phyloP scores from a whole-genome alignment of 441 rosid genomes.

The Macaranga tanarius region DNA sequence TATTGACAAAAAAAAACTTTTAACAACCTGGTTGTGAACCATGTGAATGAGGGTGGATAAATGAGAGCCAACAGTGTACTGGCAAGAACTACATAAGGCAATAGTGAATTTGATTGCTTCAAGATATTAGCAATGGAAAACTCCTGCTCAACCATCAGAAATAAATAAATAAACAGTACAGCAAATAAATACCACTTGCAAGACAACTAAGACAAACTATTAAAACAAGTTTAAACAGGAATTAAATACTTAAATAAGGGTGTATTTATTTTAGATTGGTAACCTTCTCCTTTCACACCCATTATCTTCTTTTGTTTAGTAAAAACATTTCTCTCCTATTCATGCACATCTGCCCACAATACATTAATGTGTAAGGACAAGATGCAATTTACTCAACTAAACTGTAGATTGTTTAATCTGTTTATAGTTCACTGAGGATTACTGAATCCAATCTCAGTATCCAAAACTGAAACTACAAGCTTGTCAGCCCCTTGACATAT shows the following conservation, averaged over 20 bases:
- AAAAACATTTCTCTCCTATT: not conserved
- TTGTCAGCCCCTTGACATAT: too few relatives aligned
- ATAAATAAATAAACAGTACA: conserved; percentile 28
- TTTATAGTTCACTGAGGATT: not conserved
- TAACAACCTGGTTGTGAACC: conserved; percentile 82
- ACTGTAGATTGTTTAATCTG: not conserved
- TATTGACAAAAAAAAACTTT: not conserved
- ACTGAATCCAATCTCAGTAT: too few relatives aligned
- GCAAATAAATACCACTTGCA: not conserved
- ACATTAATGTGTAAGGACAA: not conserved
- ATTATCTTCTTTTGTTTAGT: not conserved
- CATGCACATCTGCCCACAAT: not conserved
- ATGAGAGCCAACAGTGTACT: conserved; percentile 86
- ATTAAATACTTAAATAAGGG: not conserved
- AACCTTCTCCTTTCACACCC: not conserved
- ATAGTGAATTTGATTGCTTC: conserved; percentile 66
- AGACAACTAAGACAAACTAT: not conserved
- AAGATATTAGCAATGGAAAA: conserved; percentile 47
- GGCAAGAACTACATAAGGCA: conserved; percentile 83
- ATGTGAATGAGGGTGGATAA: conserved; percentile 87
- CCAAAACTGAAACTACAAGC: too few relatives aligned
- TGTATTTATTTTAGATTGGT: not conserved
- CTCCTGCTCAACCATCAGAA: conserved; percentile 38
- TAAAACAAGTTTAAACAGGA: not conserved
- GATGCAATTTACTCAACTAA: too few relatives aligned